These are phyloP conservation scores for Cucurbita pepo DNA, from an alignment of 306 rosid species.

Conservation along the genomic window DNA sequence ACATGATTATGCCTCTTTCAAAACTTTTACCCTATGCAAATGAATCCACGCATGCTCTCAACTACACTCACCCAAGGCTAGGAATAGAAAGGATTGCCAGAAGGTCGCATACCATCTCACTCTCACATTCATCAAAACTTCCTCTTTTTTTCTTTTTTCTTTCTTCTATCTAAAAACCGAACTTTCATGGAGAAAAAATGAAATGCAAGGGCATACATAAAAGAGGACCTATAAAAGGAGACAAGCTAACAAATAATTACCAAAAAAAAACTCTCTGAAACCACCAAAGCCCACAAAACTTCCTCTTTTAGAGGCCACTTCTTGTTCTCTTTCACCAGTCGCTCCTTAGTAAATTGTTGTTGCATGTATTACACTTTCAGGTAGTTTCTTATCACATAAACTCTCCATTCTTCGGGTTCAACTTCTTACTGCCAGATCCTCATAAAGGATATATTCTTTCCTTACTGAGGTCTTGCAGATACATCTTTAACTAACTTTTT, in stretches of 20 bases:
- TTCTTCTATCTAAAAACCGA: too few species aligned
- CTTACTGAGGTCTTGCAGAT: not conserved
- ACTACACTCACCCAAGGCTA: not conserved
- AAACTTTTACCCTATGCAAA: not conserved
- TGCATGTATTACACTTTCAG: not conserved
- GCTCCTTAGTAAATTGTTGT: not conserved
- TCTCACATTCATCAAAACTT: not conserved
- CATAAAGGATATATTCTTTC: not conserved
- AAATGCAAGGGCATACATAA: too few species aligned
- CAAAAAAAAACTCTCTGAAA: too few species aligned
- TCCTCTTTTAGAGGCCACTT: not conserved
- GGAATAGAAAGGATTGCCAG: not conserved
- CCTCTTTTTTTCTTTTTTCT: too few species aligned
- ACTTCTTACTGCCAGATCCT: not conserved
- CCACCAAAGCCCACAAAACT: too few species aligned
- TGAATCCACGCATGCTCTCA: not conserved
- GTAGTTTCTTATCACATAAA: not conserved
- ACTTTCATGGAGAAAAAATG: too few species aligned
- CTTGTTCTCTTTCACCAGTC: not conserved
- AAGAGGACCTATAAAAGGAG: too few species aligned
- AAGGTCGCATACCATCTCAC: not conserved
- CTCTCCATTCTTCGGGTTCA: not conserved
- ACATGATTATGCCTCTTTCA: not conserved
- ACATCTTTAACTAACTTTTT: not conserved
- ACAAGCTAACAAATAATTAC: too few species aligned